Base-by-base conservation (phyloP, 108 stramenopile genomes). In the Cyclotella baltica region DNA sequence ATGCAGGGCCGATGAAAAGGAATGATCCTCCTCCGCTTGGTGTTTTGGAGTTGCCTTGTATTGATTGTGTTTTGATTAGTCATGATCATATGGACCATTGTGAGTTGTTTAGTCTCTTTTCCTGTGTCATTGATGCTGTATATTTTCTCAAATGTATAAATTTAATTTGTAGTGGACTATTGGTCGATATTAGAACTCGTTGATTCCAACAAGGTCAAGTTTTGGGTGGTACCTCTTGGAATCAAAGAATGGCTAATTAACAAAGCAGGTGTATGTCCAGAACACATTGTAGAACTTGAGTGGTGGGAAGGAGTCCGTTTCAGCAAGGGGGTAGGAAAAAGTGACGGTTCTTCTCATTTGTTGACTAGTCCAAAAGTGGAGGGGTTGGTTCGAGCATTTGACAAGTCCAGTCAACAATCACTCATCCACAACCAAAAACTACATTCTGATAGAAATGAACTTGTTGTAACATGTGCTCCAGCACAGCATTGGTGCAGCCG, bases 401-500 rank as follows among this genome's bases (percentile, higher is more conserved):
- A 75, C 64, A 59, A 55, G 58, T 27, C 82, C 50, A 58, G 40
- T 64, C 28, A 40, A 64, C 47, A 66, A 65, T 22, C 20, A 68
- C 19, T 18, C 43, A 22, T 53, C 29, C 25, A 62, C 51, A 57
- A 47, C 11, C 0, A 37, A 19, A 34, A 46, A 4, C 16, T 27
- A 51, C 38, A 47, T 36, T 18, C 63, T 25, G 83, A 72, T 16
- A 75, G 73, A 19, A 71, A 66, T 55, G 53, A 62, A 33, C 33
- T 75, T 47, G 33, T 61, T 5, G 66, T 89, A 27, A 94, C 94
- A 0, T 94, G 93, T 75, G 86, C 89, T 25, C 98, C 98, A 19
- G 86, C 93, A 3, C 93, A 96, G 70, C 98, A 98, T 71, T 98
- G 98, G 98, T 83, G 83, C 27, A 77, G 87, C 25, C 91, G 98